Conservation (phyloP, 371 early-diverging fungal genomes). For the Mucor piriformis region DNA sequence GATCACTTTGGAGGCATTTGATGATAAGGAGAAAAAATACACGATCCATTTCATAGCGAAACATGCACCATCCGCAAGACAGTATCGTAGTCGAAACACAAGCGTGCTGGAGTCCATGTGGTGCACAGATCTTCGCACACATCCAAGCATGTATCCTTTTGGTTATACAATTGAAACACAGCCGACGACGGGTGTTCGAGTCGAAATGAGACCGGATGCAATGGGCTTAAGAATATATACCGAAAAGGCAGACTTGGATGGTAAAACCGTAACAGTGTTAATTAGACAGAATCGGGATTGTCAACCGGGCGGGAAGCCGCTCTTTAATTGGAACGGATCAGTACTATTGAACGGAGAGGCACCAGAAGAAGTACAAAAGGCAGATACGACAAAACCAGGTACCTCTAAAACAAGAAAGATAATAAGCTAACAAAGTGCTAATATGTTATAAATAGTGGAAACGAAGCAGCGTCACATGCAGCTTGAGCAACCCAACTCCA, state of each 20-base stretch:
- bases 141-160: conserved; percentile 38
- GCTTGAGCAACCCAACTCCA: no score
- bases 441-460: background rate
- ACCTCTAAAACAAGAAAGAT: no score
- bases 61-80: conserved; percentile 38
- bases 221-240: conserved; percentile 49
- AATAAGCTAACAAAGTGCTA: no score
- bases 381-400: background rate
- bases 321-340: conserved; percentile 22
- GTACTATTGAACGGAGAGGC: background rate
- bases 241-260: conserved; percentile 33
- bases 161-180: conserved; percentile 32
- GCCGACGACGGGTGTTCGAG: conserved; percentile 26
- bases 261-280: conserved; percentile 24
- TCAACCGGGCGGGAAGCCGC: conserved; percentile 3
- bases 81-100: conserved; percentile 11
- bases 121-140: conserved; percentile 49
- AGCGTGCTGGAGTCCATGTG: conserved; percentile 19
- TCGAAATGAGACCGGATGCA: conserved; percentile 37
- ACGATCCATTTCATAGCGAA: conserved; percentile 39
- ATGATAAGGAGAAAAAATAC: conserved; percentile 32
- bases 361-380: conserved; percentile 1
- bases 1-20: conserved; percentile 34
- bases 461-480: background rate
- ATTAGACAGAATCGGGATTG: conserved; percentile 21